Base-by-base conservation (phyloP, 176 grass and related monocot genomes). In the Carex cristatella region DNA sequence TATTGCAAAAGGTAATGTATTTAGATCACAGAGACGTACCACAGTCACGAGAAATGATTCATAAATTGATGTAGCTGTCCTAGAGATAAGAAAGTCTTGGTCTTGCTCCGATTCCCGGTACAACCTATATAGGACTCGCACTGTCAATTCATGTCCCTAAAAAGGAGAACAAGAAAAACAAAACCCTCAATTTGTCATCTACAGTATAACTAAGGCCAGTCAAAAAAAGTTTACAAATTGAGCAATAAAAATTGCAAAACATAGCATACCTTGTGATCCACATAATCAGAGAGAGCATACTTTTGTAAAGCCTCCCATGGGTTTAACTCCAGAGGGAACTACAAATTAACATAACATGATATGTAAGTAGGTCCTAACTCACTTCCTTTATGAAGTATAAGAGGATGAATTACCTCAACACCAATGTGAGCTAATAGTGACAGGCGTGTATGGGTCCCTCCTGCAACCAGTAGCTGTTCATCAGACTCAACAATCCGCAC, bases 31-130 rank as follows among this genome's bases (percentile, higher is more conserved):
- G 51, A 78, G 49, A 78, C 87, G 61, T 87, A 98, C 95, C 75
- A 98, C 80, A 83, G 83, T 86, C 38, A 98, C 82, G 74, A 98
- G 89, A 93, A 98, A 98, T 35, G 91, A 91, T 84, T 98, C 95
- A 57, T 98, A 98, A 90, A 94, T 89, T 91, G 95, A 98, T 86
- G 91, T 91, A 77, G 95, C 95, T 79, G 95, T 98, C 90, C 92
- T 98, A 80, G 95, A 98, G 65, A 91, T 92, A 93, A 98, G 86
- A 62, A 98, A 98, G 83, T 98, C 92, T 56, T 94, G 91, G 86
- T 98, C 95, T 88, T 98, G 95, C 83, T 98, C 95, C 10, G 91
- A 89, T 40, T 98, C 95, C 12, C 86, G 86, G 87, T 94, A 94
- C 84, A 98, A 89, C 87, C 95, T 92, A 84, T 94, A 94, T 82